Evolutionary conservation across 2,329 filamentous ascomycete genomes (phyloP), one percentile per base, ranked within the genome.

Genomic region (Colletotrichum liriopes): DNA sequence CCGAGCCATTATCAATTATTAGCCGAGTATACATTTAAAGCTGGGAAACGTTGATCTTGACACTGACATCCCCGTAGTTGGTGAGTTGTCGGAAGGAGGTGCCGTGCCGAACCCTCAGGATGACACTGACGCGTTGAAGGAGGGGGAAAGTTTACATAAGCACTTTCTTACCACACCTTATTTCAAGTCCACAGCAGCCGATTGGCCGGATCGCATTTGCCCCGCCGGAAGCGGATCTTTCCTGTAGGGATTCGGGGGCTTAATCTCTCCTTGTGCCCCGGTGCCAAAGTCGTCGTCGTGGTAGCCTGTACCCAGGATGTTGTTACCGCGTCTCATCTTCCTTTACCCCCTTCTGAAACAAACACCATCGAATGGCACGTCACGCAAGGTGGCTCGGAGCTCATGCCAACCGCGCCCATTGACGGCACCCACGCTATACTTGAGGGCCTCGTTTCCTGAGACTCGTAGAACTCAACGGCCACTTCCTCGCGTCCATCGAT

Each of bases 391-490:
- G 55, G 55, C 37, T 43, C 55, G 55, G 55, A 20, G 35, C 35
- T 56, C 52, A 37, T 32, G 11, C 39, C 11, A 23, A 49, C 2
- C 8, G 45, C 20, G 20, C n/a, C 18, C 35, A 29, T 29, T 23
- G 29, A 32, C 54, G 41, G 23, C 37, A 23, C 2, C 37, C 37
- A 45, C 20, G 47, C 43, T 56, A 56, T 58, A 67, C 37, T 68
- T 72, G 58, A 58, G 54, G 23, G 29, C 35, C 49, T 23, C 37
- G 41, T 49, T 56, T 37, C 65, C 54, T 55, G 69, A 43, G n/a
- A 64, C 3, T 32, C 20, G 11, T 20, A 35, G 12, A 61, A 23
- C 37, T 9, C 32, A 43, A 20, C 43, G 41, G 26, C 39, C n/a
- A 41, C 43, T 54, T n/a, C 43, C 7, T 49, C 4, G 35, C 23